Evolutionary conservation across 257 asterid species (phyloP), one percentile per base, ranked within the genome.

Genomic region (Voacanga thouarsii): DNA sequence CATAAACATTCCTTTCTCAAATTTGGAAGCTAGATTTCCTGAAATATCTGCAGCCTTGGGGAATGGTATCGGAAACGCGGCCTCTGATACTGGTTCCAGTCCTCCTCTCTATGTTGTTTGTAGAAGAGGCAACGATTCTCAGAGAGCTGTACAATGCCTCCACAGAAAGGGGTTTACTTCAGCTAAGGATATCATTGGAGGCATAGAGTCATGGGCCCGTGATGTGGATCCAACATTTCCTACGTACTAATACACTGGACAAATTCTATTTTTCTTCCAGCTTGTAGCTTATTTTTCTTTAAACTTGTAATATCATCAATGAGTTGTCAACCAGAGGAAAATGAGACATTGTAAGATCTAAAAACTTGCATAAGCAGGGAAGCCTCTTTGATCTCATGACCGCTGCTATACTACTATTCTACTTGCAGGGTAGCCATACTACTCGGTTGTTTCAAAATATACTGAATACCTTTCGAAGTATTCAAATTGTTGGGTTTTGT

Each of bases 111-210:
- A 90, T 75, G 94, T 92, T 19, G 80, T 94, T 68, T 94, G 99
- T 85, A 87, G 97, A 80, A 86, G 97, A 83, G 99, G 99, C 79
- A 96, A 96, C 8, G 99, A 96, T 87, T 96, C 98, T 4, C 99
- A 94, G 80, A 87, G 86, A 84, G 99, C 97, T 15, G 97, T 94
- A 77, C 79, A 94, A 47, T 77, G n/a, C 74, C 94, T 94, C 30
- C 96, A 87, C 90, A 85, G 82, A 75, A 59, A 79, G 80, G 90
- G 90, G 41, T 81, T 85, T 53, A 51, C 86, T 37, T 77, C 81
- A 4, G 89, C 89, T 43, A 88, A 92, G 86, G 97, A 92, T 84
- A 88, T 90, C 72, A 79, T 92, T 12, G 97, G 95, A 10, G 95
- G 95, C 67, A 86, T 94, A 7, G 94, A 88, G 79, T 82, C 96